Conservation (phyloP, 2,329 filamentous ascomycete genomes). For the Microcyclosporella mali region DNA sequence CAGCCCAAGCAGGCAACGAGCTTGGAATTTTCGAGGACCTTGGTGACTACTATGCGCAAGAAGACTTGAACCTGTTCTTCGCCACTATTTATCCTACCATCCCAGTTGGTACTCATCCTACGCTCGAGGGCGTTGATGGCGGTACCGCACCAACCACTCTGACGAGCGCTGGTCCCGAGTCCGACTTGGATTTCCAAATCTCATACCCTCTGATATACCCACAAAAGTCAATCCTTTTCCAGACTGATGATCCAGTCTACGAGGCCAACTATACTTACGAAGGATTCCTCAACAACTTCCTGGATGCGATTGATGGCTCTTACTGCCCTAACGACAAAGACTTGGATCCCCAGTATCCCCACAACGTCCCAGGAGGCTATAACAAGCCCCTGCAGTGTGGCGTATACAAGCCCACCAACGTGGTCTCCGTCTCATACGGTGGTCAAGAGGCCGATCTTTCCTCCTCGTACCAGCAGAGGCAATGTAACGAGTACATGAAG, state of each 20-base stretch:
- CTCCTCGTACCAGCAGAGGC: conserved; percentile 47
- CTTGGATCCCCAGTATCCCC: conserved; percentile 48
- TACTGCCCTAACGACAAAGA: conserved; percentile 47
- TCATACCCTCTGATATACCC: conserved; percentile 49
- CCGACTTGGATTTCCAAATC: conserved; percentile 46
- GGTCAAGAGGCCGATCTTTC: conserved; percentile 51
- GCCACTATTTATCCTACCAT: conserved; percentile 1
- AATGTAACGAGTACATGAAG: conserved; percentile 43
- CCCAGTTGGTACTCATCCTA: conserved; percentile 21
- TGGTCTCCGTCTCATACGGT: conserved; percentile 56
- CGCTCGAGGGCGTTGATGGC: conserved; percentile 21
- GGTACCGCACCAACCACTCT: conserved; percentile 32
- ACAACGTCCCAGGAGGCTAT: conserved; percentile 33
- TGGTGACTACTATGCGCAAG: conserved; percentile 39
- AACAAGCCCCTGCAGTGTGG: conserved; percentile 40
- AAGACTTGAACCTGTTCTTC: conserved; percentile 36
- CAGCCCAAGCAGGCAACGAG: conserved; percentile 34
- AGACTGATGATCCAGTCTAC: conserved; percentile 38
- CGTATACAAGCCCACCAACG: conserved; percentile 50
- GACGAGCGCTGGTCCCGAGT: conserved; percentile 43
- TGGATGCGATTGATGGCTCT: conserved; percentile 44
- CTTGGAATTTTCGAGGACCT: conserved; percentile 41
- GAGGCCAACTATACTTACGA: conserved; percentile 32
- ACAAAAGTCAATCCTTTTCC: conserved; percentile 44
- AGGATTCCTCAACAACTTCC: conserved; percentile 41